Conservation (phyloP, 2,329 filamentous ascomycete species). For the Pseudogymnoascus sp. region DNA sequence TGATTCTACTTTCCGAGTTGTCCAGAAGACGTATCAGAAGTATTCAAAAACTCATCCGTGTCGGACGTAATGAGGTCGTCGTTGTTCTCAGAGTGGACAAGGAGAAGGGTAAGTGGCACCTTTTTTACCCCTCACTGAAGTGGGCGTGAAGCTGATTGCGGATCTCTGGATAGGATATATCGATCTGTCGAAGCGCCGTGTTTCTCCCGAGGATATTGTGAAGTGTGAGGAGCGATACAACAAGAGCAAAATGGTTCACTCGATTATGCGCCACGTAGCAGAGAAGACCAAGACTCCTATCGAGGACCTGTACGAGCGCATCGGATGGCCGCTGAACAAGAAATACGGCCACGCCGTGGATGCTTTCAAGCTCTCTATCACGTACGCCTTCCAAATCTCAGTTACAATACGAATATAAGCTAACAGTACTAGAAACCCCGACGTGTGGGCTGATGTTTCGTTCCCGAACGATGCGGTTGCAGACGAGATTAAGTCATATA, state of each 20-base stretch:
- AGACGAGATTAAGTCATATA: slow-evolving; percentile 88
- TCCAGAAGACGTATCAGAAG: slow-evolving; percentile 95
- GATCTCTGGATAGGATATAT: slow-evolving; percentile 61
- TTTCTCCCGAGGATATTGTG: slow-evolving; percentile 92
- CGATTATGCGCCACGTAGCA: slow-evolving; percentile 96
- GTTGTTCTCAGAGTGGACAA: slow-evolving; percentile 98
- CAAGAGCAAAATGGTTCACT: slow-evolving; percentile 99
- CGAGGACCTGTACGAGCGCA: slow-evolving; percentile 85
- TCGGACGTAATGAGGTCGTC: slow-evolving; percentile 96
- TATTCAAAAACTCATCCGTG: slow-evolving; percentile 98
- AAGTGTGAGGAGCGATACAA: slow-evolving; percentile 99
- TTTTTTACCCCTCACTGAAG: neutral
- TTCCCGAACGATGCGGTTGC: slow-evolving; percentile 81
- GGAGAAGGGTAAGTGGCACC: slow-evolving; percentile 66
- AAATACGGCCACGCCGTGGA: slow-evolving; percentile 95
- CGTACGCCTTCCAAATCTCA: slow-evolving; percentile 44
- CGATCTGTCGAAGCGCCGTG: slow-evolving; percentile 95
- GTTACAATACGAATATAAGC: slow-evolving; percentile 1
- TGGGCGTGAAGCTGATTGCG: neutral
- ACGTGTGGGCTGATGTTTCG: slow-evolving; percentile 86
- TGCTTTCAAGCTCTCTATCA: slow-evolving; percentile 98
- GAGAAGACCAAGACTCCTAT: slow-evolving; percentile 96
- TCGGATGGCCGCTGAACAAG: slow-evolving; percentile 95
- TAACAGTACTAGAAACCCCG: slow-evolving; percentile 60
- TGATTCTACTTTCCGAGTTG: slow-evolving; percentile 96